A percentile compares a stretch with the other conserved stretches of the same genome.
Evolutionary conservation across 495 filamentous ascomycete genomes (phyloP).

Genomic region (Patellaria atrata): DNA sequence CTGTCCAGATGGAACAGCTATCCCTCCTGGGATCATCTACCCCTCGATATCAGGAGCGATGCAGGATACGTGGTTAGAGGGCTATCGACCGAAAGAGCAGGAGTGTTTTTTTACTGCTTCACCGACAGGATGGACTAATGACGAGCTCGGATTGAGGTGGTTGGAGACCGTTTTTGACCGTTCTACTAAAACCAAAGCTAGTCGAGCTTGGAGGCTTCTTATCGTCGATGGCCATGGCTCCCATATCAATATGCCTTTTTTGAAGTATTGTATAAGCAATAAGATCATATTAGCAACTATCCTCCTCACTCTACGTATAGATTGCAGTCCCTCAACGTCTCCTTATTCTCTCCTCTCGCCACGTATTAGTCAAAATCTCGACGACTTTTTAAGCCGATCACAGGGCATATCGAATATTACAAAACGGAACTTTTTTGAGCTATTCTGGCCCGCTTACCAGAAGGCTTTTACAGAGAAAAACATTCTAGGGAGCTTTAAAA

Average conservation of each 20-base stretch:
- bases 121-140: constrained; percentile 12
- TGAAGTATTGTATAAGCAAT: constrained; percentile 9
- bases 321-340: constrained; percentile 15
- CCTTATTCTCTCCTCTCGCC: constrained; percentile 8
- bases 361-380: too few species aligned
- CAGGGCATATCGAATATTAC: not conserved
- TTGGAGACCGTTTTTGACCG: constrained; percentile 14
- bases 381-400: too few species aligned
- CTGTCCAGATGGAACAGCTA: constrained; percentile 10
- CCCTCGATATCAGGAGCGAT: constrained; percentile 3
- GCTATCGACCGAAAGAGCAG: constrained; percentile 1
- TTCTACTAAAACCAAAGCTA: constrained; percentile 7
- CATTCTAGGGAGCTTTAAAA: not conserved
- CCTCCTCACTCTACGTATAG: constrained; percentile 15
- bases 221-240: constrained; percentile 14
- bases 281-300: constrained; percentile 9
- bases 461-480: not conserved
- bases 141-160: constrained; percentile 13
- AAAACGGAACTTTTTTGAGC: not conserved
- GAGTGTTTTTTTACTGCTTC: constrained; percentile 7
- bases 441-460: not conserved
- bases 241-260: constrained; percentile 13
- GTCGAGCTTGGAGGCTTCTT: constrained; percentile 8
- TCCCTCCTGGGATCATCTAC: constrained; percentile 16
- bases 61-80: constrained; percentile 11